These are phyloP conservation scores for Glycine soja DNA, from an alignment of 306 rosid species.

Conservation along the genomic window DNA sequence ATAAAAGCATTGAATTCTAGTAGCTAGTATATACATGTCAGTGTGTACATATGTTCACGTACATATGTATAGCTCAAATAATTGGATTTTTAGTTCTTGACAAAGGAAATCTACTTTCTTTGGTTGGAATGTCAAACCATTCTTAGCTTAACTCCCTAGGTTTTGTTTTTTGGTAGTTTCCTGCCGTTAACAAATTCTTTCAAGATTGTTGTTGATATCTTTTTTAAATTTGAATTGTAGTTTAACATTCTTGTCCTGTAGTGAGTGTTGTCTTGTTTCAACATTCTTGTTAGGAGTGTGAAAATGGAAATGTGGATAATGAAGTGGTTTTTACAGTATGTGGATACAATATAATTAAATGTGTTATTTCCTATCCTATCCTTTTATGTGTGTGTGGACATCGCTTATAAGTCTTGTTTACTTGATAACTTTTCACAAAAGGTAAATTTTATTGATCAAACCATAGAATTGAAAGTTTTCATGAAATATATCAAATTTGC, in stretches of 20 bases:
- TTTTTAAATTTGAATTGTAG: constrained; percentile 35
- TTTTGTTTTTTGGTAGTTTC: constrained; percentile 28
- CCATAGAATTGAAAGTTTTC: neutral
- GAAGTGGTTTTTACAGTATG: constrained; percentile 11
- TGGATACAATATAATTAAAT: neutral
- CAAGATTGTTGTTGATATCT: constrained; percentile 46
- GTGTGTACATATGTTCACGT: constrained; percentile 52
- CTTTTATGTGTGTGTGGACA: neutral
- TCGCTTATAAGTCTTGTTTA: neutral
- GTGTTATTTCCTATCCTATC: neutral
- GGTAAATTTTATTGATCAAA: neutral
- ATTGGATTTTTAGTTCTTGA: constrained; percentile 41
- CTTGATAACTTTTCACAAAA: neutral
- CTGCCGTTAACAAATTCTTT: constrained; percentile 40
- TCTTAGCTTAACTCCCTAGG: constrained; percentile 36
- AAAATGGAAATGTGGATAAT: constrained; percentile 14
- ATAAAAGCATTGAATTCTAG: constrained; percentile 43
- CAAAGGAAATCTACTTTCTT: constrained; percentile 42
- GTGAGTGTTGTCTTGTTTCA: constrained; percentile 44
- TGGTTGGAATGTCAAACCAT: constrained; percentile 44
- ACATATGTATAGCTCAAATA: constrained; percentile 49
- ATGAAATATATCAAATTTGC: neutral
- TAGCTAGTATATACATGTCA: constrained; percentile 37
- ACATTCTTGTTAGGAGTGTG: constrained; percentile 16
- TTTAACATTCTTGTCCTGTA: constrained; percentile 33